Conservation (phyloP, 1,139 yeast genomes). For the Pichiaceae sp. region DNA sequence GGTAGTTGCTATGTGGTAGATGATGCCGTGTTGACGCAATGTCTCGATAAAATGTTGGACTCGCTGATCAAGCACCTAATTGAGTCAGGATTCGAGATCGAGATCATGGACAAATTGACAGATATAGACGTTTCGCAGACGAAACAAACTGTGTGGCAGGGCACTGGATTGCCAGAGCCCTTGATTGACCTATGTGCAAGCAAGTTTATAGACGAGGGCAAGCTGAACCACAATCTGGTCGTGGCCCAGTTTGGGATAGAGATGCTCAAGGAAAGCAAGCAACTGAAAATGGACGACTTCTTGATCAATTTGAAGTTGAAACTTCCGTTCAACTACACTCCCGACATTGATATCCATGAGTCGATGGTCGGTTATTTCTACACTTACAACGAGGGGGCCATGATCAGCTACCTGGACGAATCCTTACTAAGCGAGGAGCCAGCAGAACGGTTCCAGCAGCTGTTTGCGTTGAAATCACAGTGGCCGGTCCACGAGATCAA, state of each 20-base stretch:
- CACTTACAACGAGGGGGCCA: slow-evolving; percentile 16
- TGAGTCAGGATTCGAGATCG: slow-evolving; percentile 1
- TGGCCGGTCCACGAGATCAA: slow-evolving; percentile 72
- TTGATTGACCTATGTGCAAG: slow-evolving; percentile 3
- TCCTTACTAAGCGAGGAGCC: slow-evolving; percentile 42
- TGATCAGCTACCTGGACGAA: slow-evolving; percentile 45
- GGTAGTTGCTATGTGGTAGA: slow-evolving; percentile 3
- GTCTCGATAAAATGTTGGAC: slow-evolving; percentile 3
- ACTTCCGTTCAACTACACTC: slow-evolving; percentile 39
- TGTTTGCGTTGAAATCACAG: slow-evolving; percentile 49
- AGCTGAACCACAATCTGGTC: slow-evolving; percentile 1
- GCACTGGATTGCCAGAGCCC: neutral
- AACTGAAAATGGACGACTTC: slow-evolving; percentile 33
- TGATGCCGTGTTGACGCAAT: slow-evolving; percentile 2
- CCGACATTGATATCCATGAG: slow-evolving; percentile 25
- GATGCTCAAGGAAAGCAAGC: slow-evolving; percentile 2
- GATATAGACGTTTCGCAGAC: neutral
- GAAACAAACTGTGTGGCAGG: neutral
- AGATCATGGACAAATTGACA: slow-evolving; percentile 6
- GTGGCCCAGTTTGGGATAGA: slow-evolving; percentile 35
- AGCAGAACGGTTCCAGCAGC: slow-evolving; percentile 44
- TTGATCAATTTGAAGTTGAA: slow-evolving; percentile 54
- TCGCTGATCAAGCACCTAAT: slow-evolving; percentile 2
- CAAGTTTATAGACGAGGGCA: slow-evolving; percentile 2
- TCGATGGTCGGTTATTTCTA: slow-evolving; percentile 22